Conservation (phyloP, 768 basidiomycete species). For the Trametes maxima region DNA sequence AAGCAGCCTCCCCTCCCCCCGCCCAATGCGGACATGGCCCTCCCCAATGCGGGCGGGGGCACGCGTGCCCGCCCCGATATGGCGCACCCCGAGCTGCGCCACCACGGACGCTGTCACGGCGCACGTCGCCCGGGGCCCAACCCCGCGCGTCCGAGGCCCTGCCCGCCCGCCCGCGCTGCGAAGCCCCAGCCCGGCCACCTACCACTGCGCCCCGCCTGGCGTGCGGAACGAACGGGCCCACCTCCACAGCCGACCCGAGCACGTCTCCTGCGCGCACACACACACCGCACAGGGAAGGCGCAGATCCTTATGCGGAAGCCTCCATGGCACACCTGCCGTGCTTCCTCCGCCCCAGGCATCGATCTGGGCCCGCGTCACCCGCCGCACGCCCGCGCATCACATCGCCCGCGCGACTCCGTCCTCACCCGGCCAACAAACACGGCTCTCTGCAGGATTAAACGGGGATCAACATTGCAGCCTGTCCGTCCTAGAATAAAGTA, state of each 20-base stretch:
- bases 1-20: slow-evolving; percentile 8
- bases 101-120: slow-evolving; percentile 3
- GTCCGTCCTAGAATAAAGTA: slow-evolving; percentile 1
- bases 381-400: neutral
- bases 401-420: slow-evolving; percentile 4
- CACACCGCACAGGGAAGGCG: neutral
- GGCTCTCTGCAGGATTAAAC: slow-evolving; percentile 1
- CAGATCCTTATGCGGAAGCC: slow-evolving; percentile 8
- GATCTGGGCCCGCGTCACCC: slow-evolving; percentile 6
- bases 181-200: neutral
- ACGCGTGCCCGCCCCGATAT: slow-evolving; percentile 3
- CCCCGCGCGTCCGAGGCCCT: slow-evolving; percentile 15
- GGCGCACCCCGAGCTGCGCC: slow-evolving; percentile 11
- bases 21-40: slow-evolving; percentile 10
- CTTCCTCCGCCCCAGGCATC: slow-evolving; percentile 1
- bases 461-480: slow-evolving; percentile 9
- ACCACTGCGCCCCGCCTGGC: neutral
- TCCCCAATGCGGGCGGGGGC: neutral
- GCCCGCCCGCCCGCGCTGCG: neutral
- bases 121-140: neutral
- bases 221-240: slow-evolving; percentile 5
- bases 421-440: neutral
- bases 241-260: neutral
- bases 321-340: neutral
- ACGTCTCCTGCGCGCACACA: neutral